A percentile compares a stretch with the other conserved stretches of the same genome.
Conservation (phyloP, 129 eudicot species). For the Calendula officinalis region DNA sequence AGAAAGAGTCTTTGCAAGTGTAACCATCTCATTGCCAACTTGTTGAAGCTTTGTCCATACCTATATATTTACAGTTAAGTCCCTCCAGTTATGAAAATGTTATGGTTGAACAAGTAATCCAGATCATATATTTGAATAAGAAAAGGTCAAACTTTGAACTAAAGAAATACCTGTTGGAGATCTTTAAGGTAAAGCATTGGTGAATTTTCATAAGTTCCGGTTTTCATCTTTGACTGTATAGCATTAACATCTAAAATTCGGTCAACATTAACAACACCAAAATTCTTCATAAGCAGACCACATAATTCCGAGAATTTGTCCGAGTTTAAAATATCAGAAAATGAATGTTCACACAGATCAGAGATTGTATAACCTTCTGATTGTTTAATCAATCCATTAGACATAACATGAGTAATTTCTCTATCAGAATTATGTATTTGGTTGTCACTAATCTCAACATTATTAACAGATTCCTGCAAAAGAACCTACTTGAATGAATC, state of each 20-base stretch:
- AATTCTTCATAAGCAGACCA: slow-evolving; percentile 54
- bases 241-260: slow-evolving; percentile 49
- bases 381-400: slow-evolving; percentile 42
- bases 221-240: slow-evolving; percentile 61
- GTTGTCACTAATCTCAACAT: slow-evolving; percentile 35
- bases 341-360: slow-evolving; percentile 45
- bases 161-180: slow-evolving; percentile 64
- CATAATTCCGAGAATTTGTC: slow-evolving; percentile 61
- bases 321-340: slow-evolving; percentile 54
- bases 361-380: slow-evolving; percentile 37
- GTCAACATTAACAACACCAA: slow-evolving; percentile 51
- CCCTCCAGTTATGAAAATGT: background rate
- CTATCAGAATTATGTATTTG: slow-evolving; percentile 32
- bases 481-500: slow-evolving; percentile 10
- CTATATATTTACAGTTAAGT: slow-evolving; percentile 31
- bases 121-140: slow-evolving; percentile 9
- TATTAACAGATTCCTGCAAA: slow-evolving; percentile 48
- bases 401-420: slow-evolving; percentile 20
- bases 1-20: slow-evolving; percentile 65
- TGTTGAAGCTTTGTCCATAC: slow-evolving; percentile 72
- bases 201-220: slow-evolving; percentile 62
- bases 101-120: slow-evolving; percentile 5
- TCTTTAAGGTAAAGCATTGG: slow-evolving; percentile 64
- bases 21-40: slow-evolving; percentile 61
- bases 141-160: background rate